phyloP scores from a whole-genome alignment of 176 grass and related monocot species.

The Pontederia paniculata region DNA sequence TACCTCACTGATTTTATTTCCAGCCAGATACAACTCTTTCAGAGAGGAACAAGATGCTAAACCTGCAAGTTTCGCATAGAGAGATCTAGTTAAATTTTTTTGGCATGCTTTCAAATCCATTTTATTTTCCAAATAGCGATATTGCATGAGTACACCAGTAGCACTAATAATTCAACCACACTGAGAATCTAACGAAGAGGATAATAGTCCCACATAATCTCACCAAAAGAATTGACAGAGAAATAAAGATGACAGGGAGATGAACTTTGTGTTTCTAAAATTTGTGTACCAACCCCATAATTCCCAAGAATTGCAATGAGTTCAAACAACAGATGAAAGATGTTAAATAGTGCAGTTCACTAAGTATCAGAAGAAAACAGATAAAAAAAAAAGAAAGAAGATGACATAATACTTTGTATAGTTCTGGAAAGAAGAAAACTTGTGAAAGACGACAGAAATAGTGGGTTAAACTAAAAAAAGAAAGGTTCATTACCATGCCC shows the following conservation, averaged over 20 bases:
- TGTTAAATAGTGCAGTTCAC: too few species aligned
- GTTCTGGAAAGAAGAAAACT: conserved; percentile 5
- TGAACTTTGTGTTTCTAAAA: too few species aligned
- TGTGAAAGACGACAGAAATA: conserved; percentile 12
- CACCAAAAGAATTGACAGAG: too few species aligned
- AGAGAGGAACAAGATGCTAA: conserved; percentile 74
- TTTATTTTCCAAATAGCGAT: background rate
- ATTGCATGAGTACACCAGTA: background rate
- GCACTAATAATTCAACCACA: too few species aligned
- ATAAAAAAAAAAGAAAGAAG: too few species aligned
- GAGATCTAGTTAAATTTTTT: background rate
- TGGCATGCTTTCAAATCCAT: background rate
- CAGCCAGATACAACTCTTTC: conserved; percentile 80
- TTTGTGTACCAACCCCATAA: too few species aligned
- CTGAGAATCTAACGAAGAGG: too few species aligned
- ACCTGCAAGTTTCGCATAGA: conserved; percentile 32
- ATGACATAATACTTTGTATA: background rate
- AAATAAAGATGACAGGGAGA: too few species aligned
- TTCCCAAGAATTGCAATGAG: too few species aligned
- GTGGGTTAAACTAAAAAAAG: background rate
- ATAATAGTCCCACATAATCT: too few species aligned
- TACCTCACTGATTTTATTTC: conserved; percentile 93
- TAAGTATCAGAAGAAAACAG: too few species aligned
- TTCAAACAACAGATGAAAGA: too few species aligned
- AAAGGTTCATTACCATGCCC: conserved; percentile 56